Percentiles rank a stretch among this genome's conserved stretches.
These are phyloP conservation scores for Coemansia sp. DNA, from an alignment of 192 early-diverging fungal species.

Conservation along the genomic window DNA sequence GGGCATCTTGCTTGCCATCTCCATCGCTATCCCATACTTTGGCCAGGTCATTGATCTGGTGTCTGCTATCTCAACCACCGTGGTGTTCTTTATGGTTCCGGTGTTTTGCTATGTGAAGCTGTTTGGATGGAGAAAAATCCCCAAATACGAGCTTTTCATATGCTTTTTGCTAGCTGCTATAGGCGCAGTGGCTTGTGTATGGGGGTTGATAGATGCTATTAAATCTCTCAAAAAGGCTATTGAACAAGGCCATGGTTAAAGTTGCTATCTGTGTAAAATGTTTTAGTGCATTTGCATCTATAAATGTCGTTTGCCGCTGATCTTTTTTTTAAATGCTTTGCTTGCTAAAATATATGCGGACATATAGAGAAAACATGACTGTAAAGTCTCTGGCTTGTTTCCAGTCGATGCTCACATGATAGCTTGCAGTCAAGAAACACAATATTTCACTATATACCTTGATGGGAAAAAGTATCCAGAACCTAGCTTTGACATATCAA, in stretches of 20 bases:
- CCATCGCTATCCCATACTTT: conserved; percentile 78
- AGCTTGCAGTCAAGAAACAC: too few relatives aligned
- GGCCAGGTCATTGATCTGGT: conserved; percentile 74
- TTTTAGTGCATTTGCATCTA: neutral
- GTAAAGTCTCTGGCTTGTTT: too few relatives aligned
- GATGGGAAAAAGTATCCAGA: too few relatives aligned
- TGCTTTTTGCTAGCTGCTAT: conserved; percentile 31
- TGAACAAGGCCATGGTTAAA: neutral
- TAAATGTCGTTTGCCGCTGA: neutral
- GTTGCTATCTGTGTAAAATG: neutral
- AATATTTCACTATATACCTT: too few relatives aligned
- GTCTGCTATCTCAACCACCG: conserved; percentile 73
- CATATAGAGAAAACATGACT: too few relatives aligned
- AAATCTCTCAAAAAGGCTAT: conserved; percentile 33
- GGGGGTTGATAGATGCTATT: conserved; percentile 47
- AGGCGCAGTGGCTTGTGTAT: conserved; percentile 43
- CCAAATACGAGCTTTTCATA: conserved; percentile 36
- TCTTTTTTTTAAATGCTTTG: neutral
- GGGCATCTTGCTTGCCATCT: conserved; percentile 59
- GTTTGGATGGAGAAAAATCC: conserved; percentile 59
- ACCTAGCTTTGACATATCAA: too few relatives aligned
- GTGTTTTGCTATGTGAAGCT: conserved; percentile 74
- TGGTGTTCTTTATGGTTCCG: conserved; percentile 83
- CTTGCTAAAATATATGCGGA: neutral
- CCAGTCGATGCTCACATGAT: too few relatives aligned